phyloP scores from a whole-genome alignment of 1,284 basidiomycete species.

The Ganoderma leucocontextum region DNA sequence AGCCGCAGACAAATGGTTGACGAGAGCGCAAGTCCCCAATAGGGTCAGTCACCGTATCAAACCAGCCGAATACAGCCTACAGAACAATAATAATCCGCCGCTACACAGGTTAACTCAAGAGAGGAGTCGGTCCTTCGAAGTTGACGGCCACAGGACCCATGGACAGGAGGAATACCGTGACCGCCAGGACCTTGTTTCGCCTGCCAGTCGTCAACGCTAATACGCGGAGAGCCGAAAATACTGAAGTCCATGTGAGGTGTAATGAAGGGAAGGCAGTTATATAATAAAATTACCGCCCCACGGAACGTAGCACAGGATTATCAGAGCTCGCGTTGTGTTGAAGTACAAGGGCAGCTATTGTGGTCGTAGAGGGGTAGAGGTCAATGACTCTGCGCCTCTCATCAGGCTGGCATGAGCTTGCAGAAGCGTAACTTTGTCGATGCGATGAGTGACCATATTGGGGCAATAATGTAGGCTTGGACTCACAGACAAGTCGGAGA shows the following conservation, averaged over 20 bases:
- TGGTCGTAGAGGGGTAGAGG: background rate
- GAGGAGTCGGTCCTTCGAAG: slow-evolving; percentile 3
- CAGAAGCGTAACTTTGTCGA: background rate
- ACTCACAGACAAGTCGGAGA: background rate
- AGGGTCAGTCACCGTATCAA: background rate
- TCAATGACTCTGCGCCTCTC: background rate
- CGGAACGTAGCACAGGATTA: slow-evolving; percentile 13
- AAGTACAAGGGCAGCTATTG: slow-evolving; percentile 8
- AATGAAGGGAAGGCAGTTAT: background rate
- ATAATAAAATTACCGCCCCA: slow-evolving; percentile 2
- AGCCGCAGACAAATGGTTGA: background rate
- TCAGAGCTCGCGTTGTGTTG: slow-evolving; percentile 3
- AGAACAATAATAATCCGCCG: too few species aligned
- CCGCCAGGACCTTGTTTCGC: background rate
- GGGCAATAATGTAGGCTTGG: background rate
- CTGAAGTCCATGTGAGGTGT: background rate
- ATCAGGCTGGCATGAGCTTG: background rate
- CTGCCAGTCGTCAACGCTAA: slow-evolving; percentile 8
- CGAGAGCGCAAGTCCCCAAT: background rate
- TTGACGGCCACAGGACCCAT: slow-evolving; percentile 12
- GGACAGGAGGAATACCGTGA: slow-evolving; percentile 7
- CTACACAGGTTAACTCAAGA: background rate
- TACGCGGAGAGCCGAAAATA: slow-evolving; percentile 21
- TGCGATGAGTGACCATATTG: background rate
- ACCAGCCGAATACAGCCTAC: background rate